These are phyloP conservation scores for Hemisphaericaspora subhashii DNA, from an alignment of 1,139 yeast species.

Conservation along the genomic window DNA sequence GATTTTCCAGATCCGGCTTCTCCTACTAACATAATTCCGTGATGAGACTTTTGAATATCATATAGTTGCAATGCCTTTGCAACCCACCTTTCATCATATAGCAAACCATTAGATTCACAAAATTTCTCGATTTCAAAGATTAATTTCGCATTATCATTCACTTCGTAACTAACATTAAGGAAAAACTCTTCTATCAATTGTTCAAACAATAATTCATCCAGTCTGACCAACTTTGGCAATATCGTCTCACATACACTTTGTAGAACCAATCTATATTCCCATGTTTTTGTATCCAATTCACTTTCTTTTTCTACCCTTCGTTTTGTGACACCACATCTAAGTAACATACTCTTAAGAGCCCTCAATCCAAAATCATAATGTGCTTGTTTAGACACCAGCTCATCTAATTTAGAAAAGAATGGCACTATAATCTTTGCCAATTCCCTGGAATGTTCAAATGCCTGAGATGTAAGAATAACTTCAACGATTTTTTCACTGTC, in stretches of 20 bases:
- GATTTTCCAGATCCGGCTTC: conserved; percentile 77
- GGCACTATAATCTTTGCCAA: conserved; percentile 56
- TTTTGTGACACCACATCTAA: conserved; percentile 56
- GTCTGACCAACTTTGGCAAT: conserved; percentile 59
- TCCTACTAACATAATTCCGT: conserved; percentile 85
- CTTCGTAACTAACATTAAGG: conserved; percentile 16
- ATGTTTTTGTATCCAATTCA: conserved; percentile 8
- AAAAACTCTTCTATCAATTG: conserved; percentile 29
- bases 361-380: conserved; percentile 94
- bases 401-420: conserved; percentile 48
- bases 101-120: conserved; percentile 22
- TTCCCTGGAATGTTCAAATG: conserved; percentile 52
- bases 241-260: conserved; percentile 60
- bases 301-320: conserved; percentile 17
- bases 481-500: conserved; percentile 71
- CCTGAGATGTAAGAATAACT: conserved; percentile 71
- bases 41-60: conserved; percentile 65
- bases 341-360: conserved; percentile 67
- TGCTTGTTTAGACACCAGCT: conserved; percentile 47
- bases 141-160: conserved; percentile 19
- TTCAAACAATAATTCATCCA: conserved; percentile 47
- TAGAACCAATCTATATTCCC: conserved; percentile 46
- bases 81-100: conserved; percentile 42
- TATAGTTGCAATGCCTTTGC: conserved; percentile 62
- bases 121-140: conserved; percentile 15